phyloP scores from a whole-genome alignment of 352 stramenopile species.

The Phytophthora melonis region DNA sequence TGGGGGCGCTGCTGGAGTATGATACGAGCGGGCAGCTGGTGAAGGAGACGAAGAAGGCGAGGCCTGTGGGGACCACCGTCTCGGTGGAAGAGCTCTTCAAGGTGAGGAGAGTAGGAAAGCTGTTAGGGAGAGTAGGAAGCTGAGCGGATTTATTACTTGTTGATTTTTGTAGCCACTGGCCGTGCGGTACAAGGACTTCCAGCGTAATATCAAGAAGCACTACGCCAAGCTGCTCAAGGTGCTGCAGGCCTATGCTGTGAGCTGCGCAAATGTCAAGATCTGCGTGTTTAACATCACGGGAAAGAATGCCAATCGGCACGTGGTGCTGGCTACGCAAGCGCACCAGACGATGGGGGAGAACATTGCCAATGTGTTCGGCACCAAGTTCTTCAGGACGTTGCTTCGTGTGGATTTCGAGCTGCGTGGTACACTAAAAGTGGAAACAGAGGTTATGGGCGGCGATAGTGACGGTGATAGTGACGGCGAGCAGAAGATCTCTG shows the following conservation, averaged over 20 bases:
- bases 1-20: constrained; percentile 91
- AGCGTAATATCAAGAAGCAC: constrained; percentile 94
- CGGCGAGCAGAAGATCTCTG: constrained; percentile 19
- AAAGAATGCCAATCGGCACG: constrained; percentile 58
- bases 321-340: constrained; percentile 74
- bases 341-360: constrained; percentile 83
- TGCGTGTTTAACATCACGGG: constrained; percentile 63
- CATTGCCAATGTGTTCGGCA: constrained; percentile 92
- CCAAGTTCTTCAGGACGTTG: constrained; percentile 92
- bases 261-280: constrained; percentile 65
- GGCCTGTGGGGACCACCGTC: constrained; percentile 94
- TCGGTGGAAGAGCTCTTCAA: constrained; percentile 94
- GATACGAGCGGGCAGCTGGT: constrained; percentile 69
- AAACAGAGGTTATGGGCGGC: constrained; percentile 18
- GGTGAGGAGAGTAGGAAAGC: constrained; percentile 21
- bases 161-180: constrained; percentile 73
- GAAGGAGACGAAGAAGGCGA: constrained; percentile 63
- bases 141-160: constrained; percentile 5
- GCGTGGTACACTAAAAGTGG: constrained; percentile 24
- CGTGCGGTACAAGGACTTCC: constrained; percentile 94
- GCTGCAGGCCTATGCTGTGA: constrained; percentile 89
- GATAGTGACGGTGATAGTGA: constrained; percentile 32
- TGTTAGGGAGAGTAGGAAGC: not conserved
- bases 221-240: constrained; percentile 93
- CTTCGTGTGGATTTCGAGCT: constrained; percentile 80